Evolutionary conservation across 208 protist species (phyloP).

Genomic region (Blastocrithidia nonstop): DNA sequence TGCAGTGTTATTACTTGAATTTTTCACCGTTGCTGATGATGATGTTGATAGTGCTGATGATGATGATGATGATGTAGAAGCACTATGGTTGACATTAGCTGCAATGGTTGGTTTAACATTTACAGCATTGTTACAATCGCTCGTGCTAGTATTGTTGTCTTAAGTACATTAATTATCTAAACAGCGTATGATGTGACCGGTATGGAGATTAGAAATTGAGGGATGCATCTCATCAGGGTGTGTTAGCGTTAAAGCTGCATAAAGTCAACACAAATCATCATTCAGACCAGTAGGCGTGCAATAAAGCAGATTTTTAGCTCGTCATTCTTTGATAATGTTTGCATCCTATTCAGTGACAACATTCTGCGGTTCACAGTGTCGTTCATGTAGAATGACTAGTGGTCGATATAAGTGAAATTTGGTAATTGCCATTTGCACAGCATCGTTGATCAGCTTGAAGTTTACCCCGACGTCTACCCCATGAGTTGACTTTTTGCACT

Average conservation of each 20-base stretch:
- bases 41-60: conserved; percentile 36
- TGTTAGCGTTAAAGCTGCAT: too few species aligned
- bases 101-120: too few species aligned
- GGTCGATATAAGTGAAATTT: conserved; percentile 21
- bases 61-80: too few species aligned
- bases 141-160: too few species aligned
- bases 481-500: conserved; percentile 7
- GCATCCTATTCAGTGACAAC: neutral
- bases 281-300: conserved; percentile 43
- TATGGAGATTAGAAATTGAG: too few species aligned
- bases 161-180: too few species aligned
- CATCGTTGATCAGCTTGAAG: conserved; percentile 46
- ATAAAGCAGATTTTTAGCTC: conserved; percentile 18
- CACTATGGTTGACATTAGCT: too few species aligned
- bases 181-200: too few species aligned
- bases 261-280: conserved; percentile 72
- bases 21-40: conserved; percentile 12
- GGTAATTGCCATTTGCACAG: conserved; percentile 17
- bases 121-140: too few species aligned
- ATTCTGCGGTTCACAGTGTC: conserved; percentile 27
- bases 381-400: conserved; percentile 61
- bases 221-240: too few species aligned
- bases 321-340: conserved; percentile 5
- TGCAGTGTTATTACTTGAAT: neutral
- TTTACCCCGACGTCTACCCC: conserved; percentile 46